phyloP scores from a whole-genome alignment of 2,329 filamentous ascomycete genomes.

The Botrytis squamosa region DNA sequence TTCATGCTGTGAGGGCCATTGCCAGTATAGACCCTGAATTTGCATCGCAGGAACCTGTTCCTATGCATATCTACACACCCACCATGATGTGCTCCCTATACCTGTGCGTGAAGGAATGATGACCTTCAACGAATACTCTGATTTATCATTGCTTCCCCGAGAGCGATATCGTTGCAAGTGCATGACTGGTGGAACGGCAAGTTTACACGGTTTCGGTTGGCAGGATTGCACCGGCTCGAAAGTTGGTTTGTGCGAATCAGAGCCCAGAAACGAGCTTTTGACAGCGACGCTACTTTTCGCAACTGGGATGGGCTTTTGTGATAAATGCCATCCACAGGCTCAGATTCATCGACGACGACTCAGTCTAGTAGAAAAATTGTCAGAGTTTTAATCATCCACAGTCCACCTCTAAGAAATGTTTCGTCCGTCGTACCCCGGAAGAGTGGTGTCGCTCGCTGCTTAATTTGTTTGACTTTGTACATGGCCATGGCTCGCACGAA shows the following conservation, averaged over 20 bases:
- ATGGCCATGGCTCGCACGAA: slow-evolving; percentile 25
- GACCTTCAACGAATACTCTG: slow-evolving; percentile 3
- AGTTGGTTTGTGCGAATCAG: slow-evolving; percentile 17
- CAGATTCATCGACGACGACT: slow-evolving; percentile 27
- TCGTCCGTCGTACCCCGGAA: slow-evolving; percentile 16
- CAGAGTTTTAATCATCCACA: slow-evolving; percentile 15
- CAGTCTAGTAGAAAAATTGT: slow-evolving; percentile 26
- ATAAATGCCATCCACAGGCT: slow-evolving; percentile 33
- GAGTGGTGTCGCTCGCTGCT: slow-evolving; percentile 23
- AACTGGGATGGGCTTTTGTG: slow-evolving; percentile 30
- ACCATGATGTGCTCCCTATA: slow-evolving; percentile 10
- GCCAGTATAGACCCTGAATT: slow-evolving; percentile 16
- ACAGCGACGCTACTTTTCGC: slow-evolving; percentile 21
- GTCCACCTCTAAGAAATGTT: not conserved
- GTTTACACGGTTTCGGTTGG: slow-evolving; percentile 20
- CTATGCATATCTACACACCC: not conserved
- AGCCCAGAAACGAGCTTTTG: slow-evolving; percentile 15
- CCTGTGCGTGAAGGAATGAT: slow-evolving; percentile 1
- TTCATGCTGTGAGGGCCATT: slow-evolving; percentile 18
- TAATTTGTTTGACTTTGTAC: slow-evolving; percentile 25
- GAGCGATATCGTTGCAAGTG: slow-evolving; percentile 6
- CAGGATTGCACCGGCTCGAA: slow-evolving; percentile 15
- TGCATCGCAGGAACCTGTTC: slow-evolving; percentile 16
- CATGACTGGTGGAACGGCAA: slow-evolving; percentile 15
- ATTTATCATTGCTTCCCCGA: not conserved